Conservation (phyloP, 768 basidiomycete species). For the Mycena rosella region DNA sequence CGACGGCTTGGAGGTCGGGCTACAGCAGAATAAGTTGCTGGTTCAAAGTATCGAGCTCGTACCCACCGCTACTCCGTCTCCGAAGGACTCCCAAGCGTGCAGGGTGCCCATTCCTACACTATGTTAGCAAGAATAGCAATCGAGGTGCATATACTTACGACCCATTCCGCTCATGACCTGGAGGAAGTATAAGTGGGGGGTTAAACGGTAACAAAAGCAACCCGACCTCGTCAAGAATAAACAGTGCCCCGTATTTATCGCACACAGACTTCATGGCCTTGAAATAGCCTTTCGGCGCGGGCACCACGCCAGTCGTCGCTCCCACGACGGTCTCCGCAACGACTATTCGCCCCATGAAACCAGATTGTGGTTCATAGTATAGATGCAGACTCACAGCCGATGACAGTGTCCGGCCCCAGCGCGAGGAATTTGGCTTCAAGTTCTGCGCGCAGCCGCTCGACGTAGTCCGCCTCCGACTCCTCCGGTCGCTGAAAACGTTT, state of each 20-base stretch:
- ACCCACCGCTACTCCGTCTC: slow-evolving; percentile 72
- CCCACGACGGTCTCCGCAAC: slow-evolving; percentile 91
- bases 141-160: slow-evolving; percentile 59
- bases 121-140: background rate
- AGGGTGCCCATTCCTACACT: slow-evolving; percentile 84
- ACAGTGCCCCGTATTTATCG: slow-evolving; percentile 79
- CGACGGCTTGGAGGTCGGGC: slow-evolving; percentile 91
- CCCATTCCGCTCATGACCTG: slow-evolving; percentile 93
- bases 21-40: slow-evolving; percentile 31
- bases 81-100: slow-evolving; percentile 89
- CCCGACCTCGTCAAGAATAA: slow-evolving; percentile 86
- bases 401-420: slow-evolving; percentile 85
- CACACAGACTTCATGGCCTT: slow-evolving; percentile 88
- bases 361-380: background rate
- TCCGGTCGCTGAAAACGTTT: slow-evolving; percentile 77
- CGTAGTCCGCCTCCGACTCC: slow-evolving; percentile 86
- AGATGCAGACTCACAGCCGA: slow-evolving; percentile 71
- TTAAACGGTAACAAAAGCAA: background rate
- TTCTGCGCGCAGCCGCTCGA: slow-evolving; percentile 81
- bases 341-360: slow-evolving; percentile 55
- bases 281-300: slow-evolving; percentile 88
- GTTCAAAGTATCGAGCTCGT: background rate
- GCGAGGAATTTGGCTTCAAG: slow-evolving; percentile 89
- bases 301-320: slow-evolving; percentile 81
- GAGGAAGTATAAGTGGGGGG: slow-evolving; percentile 1